Evolutionary conservation across 257 asterid species (phyloP).

Genomic region (Nicotiana benthamiana): DNA sequence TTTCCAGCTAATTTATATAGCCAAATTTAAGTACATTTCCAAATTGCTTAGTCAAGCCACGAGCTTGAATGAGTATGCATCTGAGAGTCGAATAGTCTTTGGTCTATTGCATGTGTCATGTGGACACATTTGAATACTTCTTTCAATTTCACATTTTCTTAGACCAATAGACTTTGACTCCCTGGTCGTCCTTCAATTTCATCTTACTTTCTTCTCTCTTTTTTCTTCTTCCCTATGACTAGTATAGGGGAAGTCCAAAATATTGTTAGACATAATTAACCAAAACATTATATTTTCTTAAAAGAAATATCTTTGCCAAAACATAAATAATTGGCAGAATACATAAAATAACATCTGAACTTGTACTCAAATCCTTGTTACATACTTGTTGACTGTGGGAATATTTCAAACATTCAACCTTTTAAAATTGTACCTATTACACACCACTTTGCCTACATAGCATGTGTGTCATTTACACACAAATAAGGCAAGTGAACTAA

Average conservation of each 20-base stretch:
- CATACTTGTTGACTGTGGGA: too few relatives aligned
- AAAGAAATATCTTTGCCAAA: background rate
- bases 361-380: too few relatives aligned
- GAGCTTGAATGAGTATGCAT: background rate
- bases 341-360: too few relatives aligned
- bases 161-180: background rate
- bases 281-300: background rate
- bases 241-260: background rate
- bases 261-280: background rate
- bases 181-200: background rate
- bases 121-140: background rate
- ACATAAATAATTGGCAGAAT: too few relatives aligned
- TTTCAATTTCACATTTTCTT: background rate
- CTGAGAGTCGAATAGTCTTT: background rate
- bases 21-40: background rate
- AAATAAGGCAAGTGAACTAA: too few relatives aligned
- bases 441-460: too few relatives aligned
- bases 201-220: background rate
- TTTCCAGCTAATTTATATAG: background rate
- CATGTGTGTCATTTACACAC: too few relatives aligned
- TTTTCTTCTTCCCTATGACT: background rate
- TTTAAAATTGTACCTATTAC: too few relatives aligned
- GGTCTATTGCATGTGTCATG: background rate
- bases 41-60: background rate
- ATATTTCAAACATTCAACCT: too few relatives aligned